These are phyloP conservation scores for Hyaloscypha finlandica DNA, from an alignment of 495 filamentous ascomycete genomes.

Conservation along the genomic window DNA sequence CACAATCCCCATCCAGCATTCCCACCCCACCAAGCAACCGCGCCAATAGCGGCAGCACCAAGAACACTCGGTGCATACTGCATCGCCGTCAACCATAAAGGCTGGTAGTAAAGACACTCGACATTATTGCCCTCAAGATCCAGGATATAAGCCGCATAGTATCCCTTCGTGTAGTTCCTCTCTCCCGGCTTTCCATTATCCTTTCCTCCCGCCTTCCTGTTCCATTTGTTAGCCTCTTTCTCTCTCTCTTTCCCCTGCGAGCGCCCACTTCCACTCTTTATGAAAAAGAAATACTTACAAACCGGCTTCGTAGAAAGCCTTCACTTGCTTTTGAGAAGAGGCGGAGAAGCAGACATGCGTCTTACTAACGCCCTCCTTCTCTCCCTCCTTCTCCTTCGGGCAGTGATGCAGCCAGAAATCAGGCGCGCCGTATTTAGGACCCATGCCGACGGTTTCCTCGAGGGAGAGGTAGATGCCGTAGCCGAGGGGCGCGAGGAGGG, in stretches of 20 bases:
- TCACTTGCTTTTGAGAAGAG: slow-evolving; percentile 27
- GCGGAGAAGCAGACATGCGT: slow-evolving; percentile 36
- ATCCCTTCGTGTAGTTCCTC: slow-evolving; percentile 44
- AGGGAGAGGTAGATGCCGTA: slow-evolving; percentile 40
- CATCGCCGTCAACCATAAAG: slow-evolving; percentile 18
- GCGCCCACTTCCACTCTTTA: background rate
- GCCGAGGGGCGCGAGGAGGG: slow-evolving; percentile 38
- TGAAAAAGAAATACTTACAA: slow-evolving; percentile 31
- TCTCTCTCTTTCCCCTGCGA: background rate
- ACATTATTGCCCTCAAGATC: slow-evolving; percentile 56
- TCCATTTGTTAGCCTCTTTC: background rate
- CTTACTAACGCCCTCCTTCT: slow-evolving; percentile 13
- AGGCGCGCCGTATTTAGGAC: slow-evolving; percentile 34
- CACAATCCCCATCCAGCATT: background rate
- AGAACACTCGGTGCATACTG: background rate
- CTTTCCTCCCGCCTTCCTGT: slow-evolving; percentile 45
- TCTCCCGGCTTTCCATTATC: slow-evolving; percentile 50
- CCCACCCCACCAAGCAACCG: background rate
- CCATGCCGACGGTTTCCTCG: slow-evolving; percentile 34
- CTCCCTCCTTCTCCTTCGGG: slow-evolving; percentile 18
- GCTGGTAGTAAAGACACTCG: slow-evolving; percentile 41
- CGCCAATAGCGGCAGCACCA: background rate
- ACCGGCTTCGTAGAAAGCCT: slow-evolving; percentile 34
- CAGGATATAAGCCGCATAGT: slow-evolving; percentile 52
- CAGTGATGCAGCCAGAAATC: slow-evolving; percentile 45